Evolutionary conservation across 1,139 yeast genomes (phyloP).

Genomic region (Zygosaccharomyces pseudobailii): DNA sequence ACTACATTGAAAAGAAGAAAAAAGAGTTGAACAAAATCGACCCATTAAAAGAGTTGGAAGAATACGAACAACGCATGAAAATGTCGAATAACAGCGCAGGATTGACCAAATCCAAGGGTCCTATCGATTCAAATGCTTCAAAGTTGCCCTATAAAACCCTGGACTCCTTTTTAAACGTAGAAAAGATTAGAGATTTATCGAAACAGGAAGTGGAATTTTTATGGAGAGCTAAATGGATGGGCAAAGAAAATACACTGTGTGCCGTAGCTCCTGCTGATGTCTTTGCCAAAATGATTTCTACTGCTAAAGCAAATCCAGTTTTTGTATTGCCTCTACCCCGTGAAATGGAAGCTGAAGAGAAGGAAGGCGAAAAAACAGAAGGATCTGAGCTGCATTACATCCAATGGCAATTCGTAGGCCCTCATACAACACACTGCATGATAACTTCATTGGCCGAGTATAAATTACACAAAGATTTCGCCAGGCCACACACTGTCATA

Average conservation of each 20-base stretch:
- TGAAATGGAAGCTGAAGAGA: slow-evolving; percentile 26
- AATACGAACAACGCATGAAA: slow-evolving; percentile 44
- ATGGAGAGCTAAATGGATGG: slow-evolving; percentile 85
- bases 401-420: slow-evolving; percentile 92
- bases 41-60: slow-evolving; percentile 64
- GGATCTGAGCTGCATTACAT: slow-evolving; percentile 83
- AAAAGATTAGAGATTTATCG: slow-evolving; percentile 54
- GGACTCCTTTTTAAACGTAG: slow-evolving; percentile 63
- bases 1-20: slow-evolving; percentile 53
- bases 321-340: slow-evolving; percentile 70
- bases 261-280: slow-evolving; percentile 57
- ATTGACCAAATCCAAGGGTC: slow-evolving; percentile 37
- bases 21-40: slow-evolving; percentile 57
- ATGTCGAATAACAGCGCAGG: slow-evolving; percentile 29
- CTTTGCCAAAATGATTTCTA: slow-evolving; percentile 55
- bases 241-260: slow-evolving; percentile 54
- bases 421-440: slow-evolving; percentile 81
- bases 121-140: slow-evolving; percentile 45
- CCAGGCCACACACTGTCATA: slow-evolving; percentile 91
- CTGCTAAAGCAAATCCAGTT: slow-evolving; percentile 71
- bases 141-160: slow-evolving; percentile 64
- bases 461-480: slow-evolving; percentile 84
- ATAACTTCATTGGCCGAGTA: slow-evolving; percentile 89
- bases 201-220: slow-evolving; percentile 67
- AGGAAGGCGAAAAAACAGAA: slow-evolving; percentile 11